Evolutionary conservation across 305 asterid species (phyloP).

Genomic region (Fraxinus dipetala): DNA sequence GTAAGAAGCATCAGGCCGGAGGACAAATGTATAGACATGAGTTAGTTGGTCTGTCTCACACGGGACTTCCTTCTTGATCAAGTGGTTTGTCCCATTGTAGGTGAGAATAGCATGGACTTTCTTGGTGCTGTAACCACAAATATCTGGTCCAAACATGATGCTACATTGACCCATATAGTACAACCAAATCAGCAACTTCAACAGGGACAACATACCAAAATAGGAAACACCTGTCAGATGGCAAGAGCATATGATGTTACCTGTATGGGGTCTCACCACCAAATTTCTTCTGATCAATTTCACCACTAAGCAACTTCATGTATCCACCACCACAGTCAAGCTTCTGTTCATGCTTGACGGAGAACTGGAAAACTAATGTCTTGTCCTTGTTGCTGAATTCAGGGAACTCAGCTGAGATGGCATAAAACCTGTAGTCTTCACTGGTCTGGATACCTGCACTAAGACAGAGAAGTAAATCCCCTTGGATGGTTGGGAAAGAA

Average conservation of each 20-base stretch:
- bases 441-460: slow-evolving; percentile 91
- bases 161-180: slow-evolving; percentile 41
- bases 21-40: slow-evolving; percentile 83
- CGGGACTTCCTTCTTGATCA: slow-evolving; percentile 97
- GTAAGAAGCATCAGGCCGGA: slow-evolving; percentile 93
- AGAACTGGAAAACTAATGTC: no score
- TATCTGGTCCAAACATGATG: slow-evolving; percentile 99
- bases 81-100: slow-evolving; percentile 67
- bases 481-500: no score
- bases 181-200: slow-evolving; percentile 22
- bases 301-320: no score
- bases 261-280: no score
- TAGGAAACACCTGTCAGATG: background rate
- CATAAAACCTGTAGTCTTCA: slow-evolving; percentile 86
- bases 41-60: slow-evolving; percentile 91
- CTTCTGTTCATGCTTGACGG: no score
- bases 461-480: background rate
- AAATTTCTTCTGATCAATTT: no score
- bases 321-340: no score
- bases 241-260: background rate
- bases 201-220: background rate
- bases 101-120: slow-evolving; percentile 93
- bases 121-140: slow-evolving; percentile 88
- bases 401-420: slow-evolving; percentile 92
- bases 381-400: slow-evolving; percentile 55